Base-by-base conservation (phyloP, 768 basidiomycete genomes). In the Coprinopsis marcescibilis region DNA sequence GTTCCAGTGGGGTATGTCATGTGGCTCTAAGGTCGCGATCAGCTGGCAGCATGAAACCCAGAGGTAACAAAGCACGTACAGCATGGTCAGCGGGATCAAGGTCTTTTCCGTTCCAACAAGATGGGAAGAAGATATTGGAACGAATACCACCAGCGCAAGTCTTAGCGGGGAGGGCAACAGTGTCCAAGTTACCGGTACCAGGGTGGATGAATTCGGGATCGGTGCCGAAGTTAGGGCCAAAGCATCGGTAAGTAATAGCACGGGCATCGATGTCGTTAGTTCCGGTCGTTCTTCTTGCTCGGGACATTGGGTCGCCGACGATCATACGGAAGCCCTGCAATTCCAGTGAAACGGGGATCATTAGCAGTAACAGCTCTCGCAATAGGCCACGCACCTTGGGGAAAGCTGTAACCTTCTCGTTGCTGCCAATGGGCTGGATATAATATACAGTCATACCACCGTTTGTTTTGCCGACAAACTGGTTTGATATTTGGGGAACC, bases 361-460 rank as follows among this genome's bases (percentile, higher is more conserved):
- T 32, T 32, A n/a, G 30, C n/a, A 8, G n/a, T 8, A 32, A n/a
- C 30, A 32, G n/a, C n/a, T n/a, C n/a, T n/a, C 10, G 30, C 8
- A 32, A 8, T n/a, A 32, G n/a, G 8, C 11, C 20, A 25, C 39
- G 10, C 7, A 47, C 46, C 46, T 47, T 47, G 13, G 46, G 46
- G 38, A 29, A 47, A 13, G 46, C 26, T 4, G 46, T 47, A 27
- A 47, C 46, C 29, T 41, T 39, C 38, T 47, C 23, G 24, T 47
- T 47, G 46, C 26, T 32, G 17, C 41, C 26, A n/a, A 39, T 39
- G 38, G 41, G 46, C 24, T 47, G 46, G 38, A 47, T 39, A 29
- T 47, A 47, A 38, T 47, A 47, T 11, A 47, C 46, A n/a, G 46
- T 47, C 37, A 47, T 41, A 29, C 46, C 46, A n/a, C 46, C 46